These are phyloP conservation scores for Tolypocladium ovalisporum DNA, from an alignment of 2,329 filamentous ascomycete genomes.

Conservation along the genomic window DNA sequence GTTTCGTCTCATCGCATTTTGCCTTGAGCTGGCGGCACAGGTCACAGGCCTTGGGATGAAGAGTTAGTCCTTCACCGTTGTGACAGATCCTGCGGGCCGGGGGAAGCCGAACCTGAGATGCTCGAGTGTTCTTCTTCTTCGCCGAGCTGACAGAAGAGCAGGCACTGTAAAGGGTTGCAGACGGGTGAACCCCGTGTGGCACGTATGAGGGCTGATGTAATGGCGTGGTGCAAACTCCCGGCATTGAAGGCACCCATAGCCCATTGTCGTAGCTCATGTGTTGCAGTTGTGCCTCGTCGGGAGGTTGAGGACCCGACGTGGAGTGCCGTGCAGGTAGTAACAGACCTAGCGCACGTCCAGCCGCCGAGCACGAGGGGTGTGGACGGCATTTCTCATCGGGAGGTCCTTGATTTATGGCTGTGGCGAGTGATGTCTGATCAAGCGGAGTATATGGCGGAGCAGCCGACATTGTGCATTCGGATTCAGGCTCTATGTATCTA, in stretches of 20 bases:
- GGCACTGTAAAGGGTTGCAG: constrained; percentile 26
- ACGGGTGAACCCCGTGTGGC: constrained; percentile 16
- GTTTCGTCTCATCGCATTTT: constrained; percentile 81
- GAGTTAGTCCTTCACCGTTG: constrained; percentile 4
- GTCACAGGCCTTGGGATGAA: constrained; percentile 65
- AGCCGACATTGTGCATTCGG: too few relatives aligned
- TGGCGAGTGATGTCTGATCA: constrained; percentile 23
- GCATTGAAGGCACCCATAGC: constrained; percentile 32
- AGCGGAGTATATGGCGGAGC: too few relatives aligned
- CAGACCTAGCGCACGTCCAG: constrained; percentile 29
- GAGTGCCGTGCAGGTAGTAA: constrained; percentile 20
- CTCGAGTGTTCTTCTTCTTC: constrained; percentile 54
- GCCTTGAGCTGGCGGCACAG: constrained; percentile 80
- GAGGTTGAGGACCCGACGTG: constrained; percentile 18
- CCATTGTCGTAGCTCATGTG: constrained; percentile 44
- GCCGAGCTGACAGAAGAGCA: constrained; percentile 29
- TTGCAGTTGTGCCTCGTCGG: constrained; percentile 34
- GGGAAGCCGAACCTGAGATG: constrained; percentile 42
- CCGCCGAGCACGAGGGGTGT: constrained; percentile 38
- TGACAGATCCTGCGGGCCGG: neutral
- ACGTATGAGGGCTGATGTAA: constrained; percentile 28
- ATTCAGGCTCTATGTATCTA: too few relatives aligned
- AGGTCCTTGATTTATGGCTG: constrained; percentile 50
- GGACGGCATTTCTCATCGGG: constrained; percentile 50
- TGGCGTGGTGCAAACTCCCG: constrained; percentile 27